A percentile compares a stretch with the other conserved stretches of the same genome.
Evolutionary conservation across 805 yeast genomes (phyloP).

Genomic region (Kazachstania bromeliacearum): DNA sequence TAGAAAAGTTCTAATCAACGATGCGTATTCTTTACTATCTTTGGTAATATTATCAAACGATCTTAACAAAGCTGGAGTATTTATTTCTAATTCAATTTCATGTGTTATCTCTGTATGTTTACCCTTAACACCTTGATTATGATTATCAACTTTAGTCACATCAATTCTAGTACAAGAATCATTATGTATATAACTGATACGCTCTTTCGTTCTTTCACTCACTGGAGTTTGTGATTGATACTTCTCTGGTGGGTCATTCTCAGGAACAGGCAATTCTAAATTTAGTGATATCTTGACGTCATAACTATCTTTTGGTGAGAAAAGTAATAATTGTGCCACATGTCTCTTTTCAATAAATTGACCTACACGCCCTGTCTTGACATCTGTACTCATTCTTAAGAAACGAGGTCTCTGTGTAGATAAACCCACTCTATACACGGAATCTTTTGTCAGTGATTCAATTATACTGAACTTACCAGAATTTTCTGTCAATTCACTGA

Average conservation of each 20-base stretch:
- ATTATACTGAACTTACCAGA: slow-evolving; percentile 47
- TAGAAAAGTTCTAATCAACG: slow-evolving; percentile 45
- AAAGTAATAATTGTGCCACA: slow-evolving; percentile 60
- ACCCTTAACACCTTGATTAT: slow-evolving; percentile 19
- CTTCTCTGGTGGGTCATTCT: slow-evolving; percentile 46
- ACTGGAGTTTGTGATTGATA: slow-evolving; percentile 44
- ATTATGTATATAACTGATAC: slow-evolving; percentile 64
- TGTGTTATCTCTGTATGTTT: slow-evolving; percentile 22
- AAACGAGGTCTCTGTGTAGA: slow-evolving; percentile 57
- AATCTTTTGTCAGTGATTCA: slow-evolving; percentile 55
- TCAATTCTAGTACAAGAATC: slow-evolving; percentile 68
- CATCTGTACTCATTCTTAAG: slow-evolving; percentile 59
- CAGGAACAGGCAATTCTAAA: slow-evolving; percentile 58
- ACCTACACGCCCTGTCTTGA: slow-evolving; percentile 54
- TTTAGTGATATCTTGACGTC: slow-evolving; percentile 72
- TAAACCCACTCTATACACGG: slow-evolving; percentile 50
- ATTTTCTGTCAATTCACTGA: slow-evolving; percentile 43
- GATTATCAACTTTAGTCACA: slow-evolving; percentile 47
- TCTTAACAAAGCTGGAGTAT: slow-evolving; percentile 33
- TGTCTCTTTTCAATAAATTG: slow-evolving; percentile 66
- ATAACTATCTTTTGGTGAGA: slow-evolving; percentile 65
- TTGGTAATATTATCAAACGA: slow-evolving; percentile 33
- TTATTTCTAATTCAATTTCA: slow-evolving; percentile 47
- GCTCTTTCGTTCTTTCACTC: slow-evolving; percentile 56
- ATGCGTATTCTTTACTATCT: slow-evolving; percentile 50